Evolutionary conservation across 129 eudicot species (phyloP).

Genomic region (Logfia minima): DNA sequence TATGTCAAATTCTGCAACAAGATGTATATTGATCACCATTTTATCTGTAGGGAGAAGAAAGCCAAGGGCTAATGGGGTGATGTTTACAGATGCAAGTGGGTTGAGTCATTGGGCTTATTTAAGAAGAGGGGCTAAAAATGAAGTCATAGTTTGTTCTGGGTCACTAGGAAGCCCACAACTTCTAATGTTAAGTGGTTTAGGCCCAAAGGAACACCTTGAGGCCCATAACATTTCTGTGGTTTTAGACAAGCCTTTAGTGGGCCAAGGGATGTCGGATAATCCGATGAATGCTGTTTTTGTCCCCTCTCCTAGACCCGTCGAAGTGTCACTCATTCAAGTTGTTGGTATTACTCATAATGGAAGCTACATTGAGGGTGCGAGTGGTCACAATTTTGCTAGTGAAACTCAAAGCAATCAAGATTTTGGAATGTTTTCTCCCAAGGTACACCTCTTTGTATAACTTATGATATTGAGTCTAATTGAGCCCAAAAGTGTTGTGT

Average conservation of each 20-base stretch:
- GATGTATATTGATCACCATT: background rate
- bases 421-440: conserved; percentile 75
- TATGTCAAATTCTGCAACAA: background rate
- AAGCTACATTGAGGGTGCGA: conserved; percentile 77
- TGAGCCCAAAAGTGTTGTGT: background rate
- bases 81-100: conserved; percentile 62
- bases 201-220: conserved; percentile 62
- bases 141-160: conserved; percentile 73
- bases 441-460: conserved; percentile 7
- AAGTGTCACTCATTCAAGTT: conserved; percentile 77
- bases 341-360: conserved; percentile 80
- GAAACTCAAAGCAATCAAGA: conserved; percentile 28
- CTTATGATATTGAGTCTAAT: background rate
- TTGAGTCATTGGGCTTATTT: conserved; percentile 63
- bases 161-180: conserved; percentile 93
- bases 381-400: conserved; percentile 51
- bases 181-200: conserved; percentile 84
- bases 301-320: conserved; percentile 79
- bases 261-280: conserved; percentile 82
- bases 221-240: conserved; percentile 71
- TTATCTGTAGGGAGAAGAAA: conserved; percentile 41
- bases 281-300: conserved; percentile 85
- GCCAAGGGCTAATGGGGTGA: conserved; percentile 74
- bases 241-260: conserved; percentile 66
- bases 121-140: conserved; percentile 51